These are phyloP conservation scores for Aspergillus neotritici DNA, from an alignment of 2,329 filamentous ascomycete genomes.

Conservation along the genomic window DNA sequence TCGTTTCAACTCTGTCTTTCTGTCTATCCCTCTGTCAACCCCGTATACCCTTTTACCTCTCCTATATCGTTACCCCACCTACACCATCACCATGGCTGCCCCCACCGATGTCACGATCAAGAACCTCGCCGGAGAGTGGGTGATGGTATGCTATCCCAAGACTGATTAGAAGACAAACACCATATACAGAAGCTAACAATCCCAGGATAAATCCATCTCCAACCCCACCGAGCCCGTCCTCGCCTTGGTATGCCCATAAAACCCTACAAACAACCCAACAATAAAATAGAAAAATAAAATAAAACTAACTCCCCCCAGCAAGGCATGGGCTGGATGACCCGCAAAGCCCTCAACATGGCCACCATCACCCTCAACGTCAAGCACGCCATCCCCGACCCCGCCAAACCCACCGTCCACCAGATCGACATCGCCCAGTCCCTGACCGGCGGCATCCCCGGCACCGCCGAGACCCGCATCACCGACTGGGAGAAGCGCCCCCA, in stretches of 20 bases:
- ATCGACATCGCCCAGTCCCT: constrained; percentile 68
- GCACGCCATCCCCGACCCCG: constrained; percentile 44
- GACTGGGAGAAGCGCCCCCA: constrained; percentile 60
- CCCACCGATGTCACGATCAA: constrained; percentile 61
- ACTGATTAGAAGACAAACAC: background rate
- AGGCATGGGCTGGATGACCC: constrained; percentile 64
- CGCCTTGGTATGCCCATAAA: constrained; percentile 43
- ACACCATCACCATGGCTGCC: constrained; percentile 58
- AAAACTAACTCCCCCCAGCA: constrained; percentile 40
- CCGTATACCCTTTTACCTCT: background rate
- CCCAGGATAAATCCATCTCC: constrained; percentile 69
- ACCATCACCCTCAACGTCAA: constrained; percentile 62
- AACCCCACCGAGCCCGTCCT: constrained; percentile 65
- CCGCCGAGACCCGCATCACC: constrained; percentile 52
- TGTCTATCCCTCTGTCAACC: too few species aligned
- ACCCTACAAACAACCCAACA: background rate
- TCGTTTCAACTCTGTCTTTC: background rate
- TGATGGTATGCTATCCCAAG: constrained; percentile 54
- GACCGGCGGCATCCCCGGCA: constrained; percentile 66
- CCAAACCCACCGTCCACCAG: constrained; percentile 46
- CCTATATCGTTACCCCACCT: background rate
- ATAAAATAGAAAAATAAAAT: constrained; percentile 7
- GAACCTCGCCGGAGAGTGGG: constrained; percentile 64
- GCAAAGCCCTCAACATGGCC: constrained; percentile 65
- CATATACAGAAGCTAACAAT: constrained; percentile 1